phyloP scores from a whole-genome alignment of 257 asterid species.

The Gardenia jasminoides region DNA sequence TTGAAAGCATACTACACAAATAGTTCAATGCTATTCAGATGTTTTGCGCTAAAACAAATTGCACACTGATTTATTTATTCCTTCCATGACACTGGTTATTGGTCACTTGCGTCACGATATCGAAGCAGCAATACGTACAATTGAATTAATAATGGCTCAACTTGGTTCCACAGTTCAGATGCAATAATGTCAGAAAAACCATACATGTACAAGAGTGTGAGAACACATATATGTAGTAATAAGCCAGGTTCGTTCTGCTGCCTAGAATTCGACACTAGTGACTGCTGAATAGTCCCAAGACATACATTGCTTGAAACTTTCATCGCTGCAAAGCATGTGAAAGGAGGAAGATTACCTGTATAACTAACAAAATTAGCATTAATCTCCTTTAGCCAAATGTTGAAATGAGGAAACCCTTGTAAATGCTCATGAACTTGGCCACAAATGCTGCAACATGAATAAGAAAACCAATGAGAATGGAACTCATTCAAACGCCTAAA shows the following conservation, averaged over 20 bases:
- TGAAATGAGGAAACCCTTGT: conserved; percentile 85
- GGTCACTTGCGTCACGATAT: too few species aligned
- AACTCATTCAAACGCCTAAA: neutral
- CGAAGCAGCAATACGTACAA: too few species aligned
- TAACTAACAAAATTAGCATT: conserved; percentile 3
- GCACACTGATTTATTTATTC: too few species aligned
- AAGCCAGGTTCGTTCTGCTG: neutral
- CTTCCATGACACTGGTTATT: too few species aligned
- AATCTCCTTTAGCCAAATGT: conserved; percentile 64
- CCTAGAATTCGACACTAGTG: neutral
- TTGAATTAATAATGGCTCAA: too few species aligned
- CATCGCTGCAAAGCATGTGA: neutral
- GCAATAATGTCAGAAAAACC: neutral
- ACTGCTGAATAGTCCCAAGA: neutral
- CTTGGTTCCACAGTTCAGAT: neutral
- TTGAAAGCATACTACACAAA: too few species aligned
- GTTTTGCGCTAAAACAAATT: too few species aligned
- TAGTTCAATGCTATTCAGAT: too few species aligned
- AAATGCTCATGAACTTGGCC: conserved; percentile 98
- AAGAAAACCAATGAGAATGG: conserved; percentile 8
- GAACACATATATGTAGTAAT: neutral
- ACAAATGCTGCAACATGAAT: conserved; percentile 76
- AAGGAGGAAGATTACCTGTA: neutral
- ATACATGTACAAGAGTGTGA: neutral
- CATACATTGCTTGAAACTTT: neutral